phyloP scores from a whole-genome alignment of 495 filamentous ascomycete genomes.

The Umbilicaria muhlenbergii region DNA sequence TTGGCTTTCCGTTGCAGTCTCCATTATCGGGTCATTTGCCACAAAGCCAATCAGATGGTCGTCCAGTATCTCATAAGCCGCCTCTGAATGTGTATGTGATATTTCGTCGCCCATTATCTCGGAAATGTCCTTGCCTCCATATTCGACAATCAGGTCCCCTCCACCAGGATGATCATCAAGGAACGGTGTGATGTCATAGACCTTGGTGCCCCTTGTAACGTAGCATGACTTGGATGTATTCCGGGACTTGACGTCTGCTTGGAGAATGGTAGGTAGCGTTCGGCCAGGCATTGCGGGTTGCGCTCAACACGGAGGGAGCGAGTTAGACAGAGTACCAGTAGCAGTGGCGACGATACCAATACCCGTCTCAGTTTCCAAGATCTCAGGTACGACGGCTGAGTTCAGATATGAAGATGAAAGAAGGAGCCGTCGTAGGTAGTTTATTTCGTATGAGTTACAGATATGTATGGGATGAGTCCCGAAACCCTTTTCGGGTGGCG shows the following conservation, averaged over 20 bases:
- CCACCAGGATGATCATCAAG: slow-evolving; percentile 82
- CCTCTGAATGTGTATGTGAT: slow-evolving; percentile 73
- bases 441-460: no score
- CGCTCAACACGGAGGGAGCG: no score
- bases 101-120: slow-evolving; percentile 69
- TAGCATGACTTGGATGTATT: slow-evolving; percentile 78
- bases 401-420: no score
- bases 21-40: slow-evolving; percentile 26
- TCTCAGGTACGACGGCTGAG: no score
- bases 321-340: no score
- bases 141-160: slow-evolving; percentile 72
- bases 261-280: slow-evolving; percentile 63
- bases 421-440: no score
- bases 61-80: slow-evolving; percentile 86
- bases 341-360: no score
- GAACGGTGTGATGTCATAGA: slow-evolving; percentile 91
- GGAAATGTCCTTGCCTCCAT: slow-evolving; percentile 74
- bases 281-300: slow-evolving; percentile 29
- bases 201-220: slow-evolving; percentile 75
- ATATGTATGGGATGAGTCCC: no score
- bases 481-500: no score
- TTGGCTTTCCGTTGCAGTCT: slow-evolving; percentile 27
- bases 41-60: slow-evolving; percentile 75
- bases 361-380: no score
- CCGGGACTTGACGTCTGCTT: slow-evolving; percentile 64